Conservation (phyloP, 1,284 basidiomycete species). For the Lignosus rhinocerotis region DNA sequence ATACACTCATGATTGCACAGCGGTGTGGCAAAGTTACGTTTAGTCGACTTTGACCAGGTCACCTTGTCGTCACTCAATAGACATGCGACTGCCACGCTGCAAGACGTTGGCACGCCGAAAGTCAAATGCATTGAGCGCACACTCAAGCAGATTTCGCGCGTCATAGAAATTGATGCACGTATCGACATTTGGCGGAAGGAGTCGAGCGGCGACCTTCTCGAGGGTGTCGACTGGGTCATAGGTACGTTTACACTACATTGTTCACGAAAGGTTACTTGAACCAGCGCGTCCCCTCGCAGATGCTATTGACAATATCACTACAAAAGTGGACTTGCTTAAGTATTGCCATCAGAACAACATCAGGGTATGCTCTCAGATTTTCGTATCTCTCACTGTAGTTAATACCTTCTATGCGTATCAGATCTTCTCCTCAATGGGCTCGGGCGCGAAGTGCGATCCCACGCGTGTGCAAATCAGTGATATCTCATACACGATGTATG, state of each 20-base stretch:
- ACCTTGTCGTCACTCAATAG: conserved; percentile 91
- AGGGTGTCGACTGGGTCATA: conserved; percentile 89
- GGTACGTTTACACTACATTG: conserved; percentile 43
- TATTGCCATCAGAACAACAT: conserved; percentile 78
- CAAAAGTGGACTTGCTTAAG: conserved; percentile 88
- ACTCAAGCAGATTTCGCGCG: conserved; percentile 69
- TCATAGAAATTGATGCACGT: conserved; percentile 79
- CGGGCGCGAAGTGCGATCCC: conserved; percentile 95
- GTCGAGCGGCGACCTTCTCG: conserved; percentile 68
- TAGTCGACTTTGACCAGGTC: conserved; percentile 92
- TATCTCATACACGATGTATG: conserved; percentile 91
- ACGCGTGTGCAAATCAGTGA: conserved; percentile 95
- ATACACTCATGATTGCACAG: conserved; percentile 36
- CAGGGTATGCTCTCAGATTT: conserved; percentile 50
- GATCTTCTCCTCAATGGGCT: conserved; percentile 98
- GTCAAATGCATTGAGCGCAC: conserved; percentile 81
- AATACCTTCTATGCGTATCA: conserved; percentile 26
- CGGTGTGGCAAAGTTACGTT: conserved; percentile 70
- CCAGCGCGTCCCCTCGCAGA: conserved; percentile 45
- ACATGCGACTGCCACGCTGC: conserved; percentile 89
- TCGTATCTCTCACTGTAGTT: not conserved
- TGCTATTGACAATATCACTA: conserved; percentile 96
- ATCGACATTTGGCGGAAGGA: conserved; percentile 85
- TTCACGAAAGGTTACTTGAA: too few relatives aligned
- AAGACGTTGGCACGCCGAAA: conserved; percentile 94